Conservation (phyloP, 805 yeast species). For the Lipomyces sp. region DNA sequence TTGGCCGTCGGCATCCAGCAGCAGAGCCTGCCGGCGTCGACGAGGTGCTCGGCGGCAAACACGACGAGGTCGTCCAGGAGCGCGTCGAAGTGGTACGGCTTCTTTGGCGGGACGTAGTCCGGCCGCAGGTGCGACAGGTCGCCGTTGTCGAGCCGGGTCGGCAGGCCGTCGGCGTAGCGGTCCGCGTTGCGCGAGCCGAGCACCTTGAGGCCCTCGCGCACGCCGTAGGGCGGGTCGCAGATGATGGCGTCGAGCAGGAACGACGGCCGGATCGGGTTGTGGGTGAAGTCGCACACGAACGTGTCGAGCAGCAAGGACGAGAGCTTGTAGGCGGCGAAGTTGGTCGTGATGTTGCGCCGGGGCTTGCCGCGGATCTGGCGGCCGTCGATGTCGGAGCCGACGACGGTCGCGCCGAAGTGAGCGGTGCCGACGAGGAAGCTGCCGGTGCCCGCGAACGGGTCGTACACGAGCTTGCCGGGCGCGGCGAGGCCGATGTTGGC, state of each 20-base stretch:
- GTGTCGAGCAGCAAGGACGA: slow-evolving; percentile 62
- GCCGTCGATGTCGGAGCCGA: slow-evolving; percentile 88
- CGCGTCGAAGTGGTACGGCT: slow-evolving; percentile 76
- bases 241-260: slow-evolving; percentile 73
- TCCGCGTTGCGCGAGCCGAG: slow-evolving; percentile 77
- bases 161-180: slow-evolving; percentile 52
- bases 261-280: slow-evolving; percentile 67
- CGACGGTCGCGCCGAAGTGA: slow-evolving; percentile 63
- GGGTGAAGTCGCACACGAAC: slow-evolving; percentile 90
- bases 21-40: slow-evolving; percentile 73
- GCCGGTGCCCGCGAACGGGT: slow-evolving; percentile 97
- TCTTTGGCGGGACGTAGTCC: slow-evolving; percentile 90
- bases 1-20: slow-evolving; percentile 99
- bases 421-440: slow-evolving; percentile 88
- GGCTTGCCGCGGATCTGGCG: slow-evolving; percentile 70
- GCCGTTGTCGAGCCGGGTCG: slow-evolving; percentile 26
- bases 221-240: slow-evolving; percentile 98
- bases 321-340: slow-evolving; percentile 73
- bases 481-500: slow-evolving; percentile 80
- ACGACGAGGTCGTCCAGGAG: slow-evolving; percentile 72
- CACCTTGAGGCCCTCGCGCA: slow-evolving; percentile 90
- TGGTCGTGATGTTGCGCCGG: slow-evolving; percentile 49
- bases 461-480: slow-evolving; percentile 68
- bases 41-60: slow-evolving; percentile 70
- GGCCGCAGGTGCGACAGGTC: slow-evolving; percentile 42